Conservation (phyloP, 129 eudicot species). For the carrot (Daucus carota) region DH1_v3.0 NC_030383.2:13084001-13084500, state of each 20-base stretch:
- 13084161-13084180: constrained; percentile 65
- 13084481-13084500: constrained; percentile 6
- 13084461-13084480: background rate
- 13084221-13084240: background rate
- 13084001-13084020: constrained; percentile 65
- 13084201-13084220: background rate
- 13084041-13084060: constrained; percentile 68
- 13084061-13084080: constrained; percentile 67
- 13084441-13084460: background rate
- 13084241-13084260: background rate
- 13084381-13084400: background rate
- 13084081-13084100: constrained; percentile 81
- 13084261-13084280: too few relatives aligned
- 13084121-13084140: constrained; percentile 65
- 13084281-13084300: too few relatives aligned
- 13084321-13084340: too few relatives aligned
- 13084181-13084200: background rate
- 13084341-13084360: too few relatives aligned
- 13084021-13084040: constrained; percentile 81
- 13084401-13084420: too few relatives aligned
- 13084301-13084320: background rate
- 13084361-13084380: too few relatives aligned
- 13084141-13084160: constrained; percentile 23
- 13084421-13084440: background rate
- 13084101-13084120: constrained; percentile 70